These are phyloP conservation scores for Penicillium canescens DNA, from an alignment of 495 filamentous ascomycete species.

Conservation along the genomic window DNA sequence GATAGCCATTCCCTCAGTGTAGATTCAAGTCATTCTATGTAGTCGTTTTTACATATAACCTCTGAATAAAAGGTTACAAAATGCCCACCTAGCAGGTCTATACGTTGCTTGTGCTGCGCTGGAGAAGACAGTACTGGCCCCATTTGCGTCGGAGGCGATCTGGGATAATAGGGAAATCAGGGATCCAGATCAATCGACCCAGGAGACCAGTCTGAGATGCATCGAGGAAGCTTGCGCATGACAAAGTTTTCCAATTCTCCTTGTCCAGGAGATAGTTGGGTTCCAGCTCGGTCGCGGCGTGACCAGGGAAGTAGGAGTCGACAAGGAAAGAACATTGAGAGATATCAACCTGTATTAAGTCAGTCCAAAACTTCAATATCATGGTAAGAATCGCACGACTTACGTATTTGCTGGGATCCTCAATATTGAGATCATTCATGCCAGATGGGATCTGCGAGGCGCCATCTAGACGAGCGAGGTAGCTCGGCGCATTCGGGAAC, in stretches of 20 bases:
- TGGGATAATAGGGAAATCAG: constrained; percentile 70
- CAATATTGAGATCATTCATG: constrained; percentile 90
- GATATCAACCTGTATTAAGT: constrained; percentile 59
- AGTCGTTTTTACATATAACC: constrained; percentile 2
- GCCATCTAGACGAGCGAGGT: constrained; percentile 64
- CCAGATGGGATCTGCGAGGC: constrained; percentile 79
- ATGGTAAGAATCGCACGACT: constrained; percentile 17
- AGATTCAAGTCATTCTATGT: no score
- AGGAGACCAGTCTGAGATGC: constrained; percentile 68
- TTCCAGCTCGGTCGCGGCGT: constrained; percentile 58
- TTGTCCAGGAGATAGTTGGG: constrained; percentile 71
- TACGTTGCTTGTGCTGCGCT: constrained; percentile 32
- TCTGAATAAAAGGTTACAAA: no score
- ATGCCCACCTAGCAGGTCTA: neutral
- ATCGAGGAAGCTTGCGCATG: constrained; percentile 80
- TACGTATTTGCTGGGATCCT: constrained; percentile 87
- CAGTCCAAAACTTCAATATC: neutral
- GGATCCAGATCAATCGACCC: constrained; percentile 83
- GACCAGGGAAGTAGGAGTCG: constrained; percentile 76
- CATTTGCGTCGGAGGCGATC: constrained; percentile 68
- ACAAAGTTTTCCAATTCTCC: constrained; percentile 69
- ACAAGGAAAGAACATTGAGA: constrained; percentile 79
- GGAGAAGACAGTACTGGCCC: constrained; percentile 81
- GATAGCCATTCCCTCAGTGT: constrained; percentile 5
- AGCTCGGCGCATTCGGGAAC: constrained; percentile 70